Base-by-base conservation (phyloP, 805 yeast species). In the Henningerozyma blattae region DNA sequence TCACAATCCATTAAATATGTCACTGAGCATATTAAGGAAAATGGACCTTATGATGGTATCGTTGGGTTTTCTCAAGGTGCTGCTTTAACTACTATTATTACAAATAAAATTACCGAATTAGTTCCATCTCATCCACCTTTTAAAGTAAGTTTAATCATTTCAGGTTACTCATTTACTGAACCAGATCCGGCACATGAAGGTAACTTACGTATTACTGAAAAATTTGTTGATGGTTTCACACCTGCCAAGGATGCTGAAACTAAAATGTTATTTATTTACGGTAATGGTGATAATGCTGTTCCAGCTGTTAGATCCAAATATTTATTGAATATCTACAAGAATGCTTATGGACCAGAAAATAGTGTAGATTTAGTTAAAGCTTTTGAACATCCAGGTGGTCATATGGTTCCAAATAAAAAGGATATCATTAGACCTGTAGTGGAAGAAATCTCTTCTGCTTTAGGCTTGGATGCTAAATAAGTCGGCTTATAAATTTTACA, bases 41-140 rank as follows among this genome's bases (percentile, higher is more conserved):
- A 82, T 30, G 85, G 84, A 1, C 96, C 96, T 1, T 82, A 84
- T 44, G 80, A 78, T 16, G 98, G 97, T 5, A 60, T 89, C 15
- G 59, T 91, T 29, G 97, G 96, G 1, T 89, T 89, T 54, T 79
- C 93, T 9, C 97, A 91, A 56, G 98, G 98, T 41, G 94, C 96
- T 5, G 94, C 91, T 1, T 60, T 89, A 24, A 77, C 84, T 1
- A 82, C 89, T 1, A 64, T 83, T 18, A 52, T 86, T 20, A 64
- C 82, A 29, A 72, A 75, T 43, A 65, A 68, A 27, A 75, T 79
- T 41, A 64, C 70, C 16, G 65, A 67, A 17, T 46, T 77, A 27
- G 70, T 75, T 25, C 72, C 73, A 14, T 51, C 54, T 22, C 57
- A 61, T 33, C 59, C 46, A 13, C 52, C 53, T 37, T 64, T 89